Conservation (phyloP, 139 green algal species). For the Chlorella sp. region DNA sequence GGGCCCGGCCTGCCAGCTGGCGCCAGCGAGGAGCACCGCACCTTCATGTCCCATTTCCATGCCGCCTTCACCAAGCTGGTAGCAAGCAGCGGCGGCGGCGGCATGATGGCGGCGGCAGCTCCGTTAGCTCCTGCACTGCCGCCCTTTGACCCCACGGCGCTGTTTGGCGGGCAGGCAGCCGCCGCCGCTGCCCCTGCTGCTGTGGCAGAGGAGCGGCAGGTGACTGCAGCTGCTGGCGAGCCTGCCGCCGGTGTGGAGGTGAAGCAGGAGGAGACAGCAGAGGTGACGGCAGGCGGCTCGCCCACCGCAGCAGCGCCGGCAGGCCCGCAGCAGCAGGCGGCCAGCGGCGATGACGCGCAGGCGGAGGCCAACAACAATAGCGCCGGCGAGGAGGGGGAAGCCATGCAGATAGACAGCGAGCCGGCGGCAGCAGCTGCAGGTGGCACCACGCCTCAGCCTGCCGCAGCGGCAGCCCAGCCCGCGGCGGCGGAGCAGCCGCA, state of each 20-base stretch:
- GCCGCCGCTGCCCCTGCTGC: neutral
- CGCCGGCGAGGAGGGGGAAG: neutral
- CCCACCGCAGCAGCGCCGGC: neutral
- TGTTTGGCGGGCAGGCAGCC: neutral
- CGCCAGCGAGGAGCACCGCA: slow-evolving; percentile 31
- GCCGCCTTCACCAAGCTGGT: slow-evolving; percentile 31
- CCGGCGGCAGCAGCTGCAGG: neutral
- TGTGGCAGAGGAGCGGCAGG: neutral
- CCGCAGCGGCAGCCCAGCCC: neutral
- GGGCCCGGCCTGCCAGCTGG: neutral
- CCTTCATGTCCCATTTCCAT: slow-evolving; percentile 49
- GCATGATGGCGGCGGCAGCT: neutral
- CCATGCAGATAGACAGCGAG: neutral
- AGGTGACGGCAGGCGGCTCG: neutral
- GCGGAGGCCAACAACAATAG: slow-evolving; percentile 21
- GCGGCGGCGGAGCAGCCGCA: neutral
- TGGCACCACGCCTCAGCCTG: neutral
- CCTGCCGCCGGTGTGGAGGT: too few relatives aligned
- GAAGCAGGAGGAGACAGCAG: neutral
- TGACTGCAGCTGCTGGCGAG: too few relatives aligned
- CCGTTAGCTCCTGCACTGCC: neutral
- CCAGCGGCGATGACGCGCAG: neutral
- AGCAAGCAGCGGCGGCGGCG: neutral
- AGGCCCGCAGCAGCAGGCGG: neutral
- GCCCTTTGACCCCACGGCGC: slow-evolving; percentile 1